Percentiles rank a stretch among this genome's conserved stretches.
Evolutionary conservation across 148 eudicot species (phyloP).

Genomic region (Chenopodium quinoa): DNA sequence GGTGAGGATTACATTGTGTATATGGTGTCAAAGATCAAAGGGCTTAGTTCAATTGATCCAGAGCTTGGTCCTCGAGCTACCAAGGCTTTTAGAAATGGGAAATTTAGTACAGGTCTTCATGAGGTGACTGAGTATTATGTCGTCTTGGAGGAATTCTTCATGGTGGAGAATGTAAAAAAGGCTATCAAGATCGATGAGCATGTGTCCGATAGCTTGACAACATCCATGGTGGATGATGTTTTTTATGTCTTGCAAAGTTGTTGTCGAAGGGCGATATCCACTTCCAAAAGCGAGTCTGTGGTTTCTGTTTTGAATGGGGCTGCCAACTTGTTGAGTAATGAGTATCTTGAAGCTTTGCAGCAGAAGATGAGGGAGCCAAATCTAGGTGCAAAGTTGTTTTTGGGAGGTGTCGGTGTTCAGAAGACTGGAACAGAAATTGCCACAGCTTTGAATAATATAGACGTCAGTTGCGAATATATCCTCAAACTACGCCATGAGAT

Average conservation of each 20-base stretch:
- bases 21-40: constrained; percentile 83
- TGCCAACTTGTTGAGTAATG: constrained; percentile 75
- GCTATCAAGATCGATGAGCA: constrained; percentile 89
- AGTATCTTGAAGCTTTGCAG: constrained; percentile 89
- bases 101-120: constrained; percentile 74
- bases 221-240: constrained; percentile 98
- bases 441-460: constrained; percentile 85
- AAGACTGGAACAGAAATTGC: constrained; percentile 92
- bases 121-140: constrained; percentile 90
- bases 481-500: constrained; percentile 88
- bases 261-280: constrained; percentile 82
- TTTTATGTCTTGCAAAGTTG: constrained; percentile 94
- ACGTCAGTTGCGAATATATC: constrained; percentile 85
- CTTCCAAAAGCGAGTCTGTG: constrained; percentile 83
- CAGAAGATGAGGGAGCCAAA: constrained; percentile 89
- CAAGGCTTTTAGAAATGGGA: constrained; percentile 80
- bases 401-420: constrained; percentile 91
- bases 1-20: constrained; percentile 93
- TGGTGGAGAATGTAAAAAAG: constrained; percentile 99
- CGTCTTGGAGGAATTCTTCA: constrained; percentile 85
- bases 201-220: constrained; percentile 82
- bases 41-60: constrained; percentile 74
- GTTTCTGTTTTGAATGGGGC: constrained; percentile 74
- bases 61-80: constrained; percentile 86
- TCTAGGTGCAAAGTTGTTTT: constrained; percentile 83